Conservation (phyloP, 2,329 filamentous ascomycete genomes). For the Aureobasidium sp. region DNA sequence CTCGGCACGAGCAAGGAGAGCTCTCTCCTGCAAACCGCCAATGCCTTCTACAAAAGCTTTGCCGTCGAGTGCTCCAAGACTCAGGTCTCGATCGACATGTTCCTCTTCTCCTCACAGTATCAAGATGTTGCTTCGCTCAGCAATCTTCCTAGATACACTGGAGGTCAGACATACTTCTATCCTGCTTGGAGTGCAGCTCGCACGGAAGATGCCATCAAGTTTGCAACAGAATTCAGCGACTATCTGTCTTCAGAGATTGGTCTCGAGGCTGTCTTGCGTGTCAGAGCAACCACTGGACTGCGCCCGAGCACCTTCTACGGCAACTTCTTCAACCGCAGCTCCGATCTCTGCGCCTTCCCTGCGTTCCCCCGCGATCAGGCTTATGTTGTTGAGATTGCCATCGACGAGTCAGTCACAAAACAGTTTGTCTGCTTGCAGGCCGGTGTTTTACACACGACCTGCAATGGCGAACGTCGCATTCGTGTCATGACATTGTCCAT, state of each 20-base stretch:
- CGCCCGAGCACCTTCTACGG: slow-evolving; percentile 98
- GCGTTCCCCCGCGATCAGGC: slow-evolving; percentile 96
- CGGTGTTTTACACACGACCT: slow-evolving; percentile 92
- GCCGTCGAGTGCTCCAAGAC: slow-evolving; percentile 98
- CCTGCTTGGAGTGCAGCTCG: slow-evolving; percentile 94
- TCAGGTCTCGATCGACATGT: slow-evolving; percentile 98
- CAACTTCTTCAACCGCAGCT: slow-evolving; percentile 98
- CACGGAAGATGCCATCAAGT: slow-evolving; percentile 94
- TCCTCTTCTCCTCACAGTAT: slow-evolving; percentile 90
- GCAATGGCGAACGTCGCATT: slow-evolving; percentile 93
- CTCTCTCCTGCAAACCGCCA: slow-evolving; percentile 78
- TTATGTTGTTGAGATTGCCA: slow-evolving; percentile 96
- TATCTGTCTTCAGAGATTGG: slow-evolving; percentile 96
- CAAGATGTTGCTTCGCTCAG: slow-evolving; percentile 95
- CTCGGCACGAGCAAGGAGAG: slow-evolving; percentile 91
- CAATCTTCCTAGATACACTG: slow-evolving; percentile 91
- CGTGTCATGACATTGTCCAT: slow-evolving; percentile 88
- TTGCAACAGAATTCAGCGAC: slow-evolving; percentile 92
- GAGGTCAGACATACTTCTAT: slow-evolving; percentile 97
- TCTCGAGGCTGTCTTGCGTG: slow-evolving; percentile 88
- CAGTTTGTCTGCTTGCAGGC: slow-evolving; percentile 89
- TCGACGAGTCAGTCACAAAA: slow-evolving; percentile 89
- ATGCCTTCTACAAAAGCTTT: slow-evolving; percentile 98
- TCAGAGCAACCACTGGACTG: slow-evolving; percentile 87
- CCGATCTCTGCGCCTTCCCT: slow-evolving; percentile 94